Evolutionary conservation across 805 yeast genomes (phyloP).

Genomic region (Yarrowia divulgata): DNA sequence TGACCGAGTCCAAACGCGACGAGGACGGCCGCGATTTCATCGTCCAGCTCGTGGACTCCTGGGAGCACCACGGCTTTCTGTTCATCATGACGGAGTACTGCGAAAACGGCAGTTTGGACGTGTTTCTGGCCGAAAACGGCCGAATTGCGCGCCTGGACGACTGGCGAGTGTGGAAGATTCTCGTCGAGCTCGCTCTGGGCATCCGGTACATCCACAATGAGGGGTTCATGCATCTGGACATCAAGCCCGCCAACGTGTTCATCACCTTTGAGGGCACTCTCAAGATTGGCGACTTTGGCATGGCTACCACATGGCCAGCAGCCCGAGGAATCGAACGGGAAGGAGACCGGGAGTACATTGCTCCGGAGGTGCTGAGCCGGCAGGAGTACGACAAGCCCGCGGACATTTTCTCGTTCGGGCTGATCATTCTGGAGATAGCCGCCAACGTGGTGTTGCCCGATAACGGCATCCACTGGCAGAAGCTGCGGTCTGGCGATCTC

Average conservation of each 20-base stretch:
- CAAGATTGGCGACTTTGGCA: constrained; percentile 96
- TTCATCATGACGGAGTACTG: constrained; percentile 95
- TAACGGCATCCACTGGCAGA: constrained; percentile 96
- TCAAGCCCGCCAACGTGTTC: constrained; percentile 94
- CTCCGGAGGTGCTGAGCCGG: constrained; percentile 89
- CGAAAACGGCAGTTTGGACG: constrained; percentile 89
- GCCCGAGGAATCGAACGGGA: constrained; percentile 77
- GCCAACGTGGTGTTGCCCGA: constrained; percentile 95
- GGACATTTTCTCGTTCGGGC: constrained; percentile 92
- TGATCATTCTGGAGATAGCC: constrained; percentile 92
- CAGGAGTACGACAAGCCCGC: constrained; percentile 90
- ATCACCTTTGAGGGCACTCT: constrained; percentile 93
- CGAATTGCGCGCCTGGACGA: constrained; percentile 84
- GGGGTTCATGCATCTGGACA: constrained; percentile 82
- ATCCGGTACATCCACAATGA: constrained; percentile 78
- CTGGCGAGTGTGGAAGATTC: constrained; percentile 96
- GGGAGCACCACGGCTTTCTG: constrained; percentile 76
- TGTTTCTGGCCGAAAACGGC: constrained; percentile 78
- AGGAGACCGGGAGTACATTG: constrained; percentile 97
- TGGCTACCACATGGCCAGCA: constrained; percentile 82
- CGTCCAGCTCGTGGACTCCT: constrained; percentile 78
- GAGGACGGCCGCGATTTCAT: constrained; percentile 79
- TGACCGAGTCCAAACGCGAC: constrained; percentile 45
- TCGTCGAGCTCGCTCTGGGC: constrained; percentile 83
- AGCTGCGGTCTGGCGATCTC: constrained; percentile 90